These are phyloP conservation scores for Venturia carpophila DNA, from an alignment of 2,329 filamentous ascomycete species.

Conservation along the genomic window DNA sequence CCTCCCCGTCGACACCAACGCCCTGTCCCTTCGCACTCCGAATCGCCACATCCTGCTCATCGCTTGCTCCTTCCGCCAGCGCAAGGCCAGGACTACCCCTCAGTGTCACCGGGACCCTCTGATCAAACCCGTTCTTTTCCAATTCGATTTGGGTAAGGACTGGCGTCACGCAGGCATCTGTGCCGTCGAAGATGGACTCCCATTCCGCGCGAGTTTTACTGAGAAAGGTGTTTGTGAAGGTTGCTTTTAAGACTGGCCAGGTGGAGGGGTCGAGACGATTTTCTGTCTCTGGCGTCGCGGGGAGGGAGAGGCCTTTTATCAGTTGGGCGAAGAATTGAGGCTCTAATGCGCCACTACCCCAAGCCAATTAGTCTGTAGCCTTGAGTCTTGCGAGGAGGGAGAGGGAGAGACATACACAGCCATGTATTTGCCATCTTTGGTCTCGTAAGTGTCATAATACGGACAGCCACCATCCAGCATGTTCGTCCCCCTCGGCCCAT, in stretches of 20 bases:
- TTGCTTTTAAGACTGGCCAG: constrained; percentile 59
- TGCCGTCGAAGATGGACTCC: constrained; percentile 80
- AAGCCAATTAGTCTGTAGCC: constrained; percentile 9
- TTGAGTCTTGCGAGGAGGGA: neutral
- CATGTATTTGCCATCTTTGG: constrained; percentile 68
- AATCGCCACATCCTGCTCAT: constrained; percentile 26
- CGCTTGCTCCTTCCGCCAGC: constrained; percentile 43
- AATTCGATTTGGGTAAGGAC: constrained; percentile 71
- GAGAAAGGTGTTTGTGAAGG: constrained; percentile 59
- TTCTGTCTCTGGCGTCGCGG: constrained; percentile 36
- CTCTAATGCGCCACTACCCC: constrained; percentile 64
- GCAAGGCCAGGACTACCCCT: constrained; percentile 60
- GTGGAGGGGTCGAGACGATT: constrained; percentile 51
- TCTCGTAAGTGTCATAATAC: constrained; percentile 86
- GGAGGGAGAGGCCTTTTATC: constrained; percentile 58
- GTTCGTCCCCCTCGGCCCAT: constrained; percentile 61
- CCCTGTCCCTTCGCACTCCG: constrained; percentile 52
- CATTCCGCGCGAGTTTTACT: constrained; percentile 66
- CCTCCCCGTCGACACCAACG: constrained; percentile 54
- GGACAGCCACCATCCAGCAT: constrained; percentile 76
- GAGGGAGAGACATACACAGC: constrained; percentile 49
- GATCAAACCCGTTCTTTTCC: constrained; percentile 55
- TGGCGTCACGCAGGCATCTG: constrained; percentile 87
- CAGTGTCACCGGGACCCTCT: constrained; percentile 63
- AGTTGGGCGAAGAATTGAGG: constrained; percentile 72